These are phyloP conservation scores for Heliamphora exappendiculata DNA, from an alignment of 148 eudicot genomes.

Conservation along the genomic window DNA sequence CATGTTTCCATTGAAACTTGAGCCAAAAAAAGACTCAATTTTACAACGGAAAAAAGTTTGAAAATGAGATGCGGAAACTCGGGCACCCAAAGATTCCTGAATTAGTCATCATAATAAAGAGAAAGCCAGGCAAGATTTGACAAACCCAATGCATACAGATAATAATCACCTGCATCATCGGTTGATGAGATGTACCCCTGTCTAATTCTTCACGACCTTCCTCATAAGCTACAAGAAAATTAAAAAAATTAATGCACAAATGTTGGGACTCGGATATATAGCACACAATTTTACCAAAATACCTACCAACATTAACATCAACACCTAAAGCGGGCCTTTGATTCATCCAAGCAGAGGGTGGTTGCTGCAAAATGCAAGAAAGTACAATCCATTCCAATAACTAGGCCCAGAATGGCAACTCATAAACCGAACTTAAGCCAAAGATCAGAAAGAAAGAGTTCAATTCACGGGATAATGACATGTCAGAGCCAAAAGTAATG, in stretches of 20 bases:
- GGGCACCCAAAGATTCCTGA: not conserved
- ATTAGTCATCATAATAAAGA: not conserved
- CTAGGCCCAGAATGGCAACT: not conserved
- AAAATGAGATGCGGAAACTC: not conserved
- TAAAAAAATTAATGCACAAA: conserved; percentile 4
- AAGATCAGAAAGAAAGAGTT: not conserved
- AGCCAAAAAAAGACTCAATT: not conserved
- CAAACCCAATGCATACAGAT: conserved; percentile 4
- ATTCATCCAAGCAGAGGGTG: conserved; percentile 78
- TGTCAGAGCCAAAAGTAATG: not conserved
- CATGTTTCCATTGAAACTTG: not conserved
- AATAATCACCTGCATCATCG: conserved; percentile 59
- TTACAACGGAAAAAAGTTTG: not conserved
- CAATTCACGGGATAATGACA: not conserved
- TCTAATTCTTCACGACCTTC: conserved; percentile 75
- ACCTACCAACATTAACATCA: conserved; percentile 91
- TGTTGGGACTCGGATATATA: not conserved
- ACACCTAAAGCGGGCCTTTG: conserved; percentile 61
- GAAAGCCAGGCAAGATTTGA: not conserved
- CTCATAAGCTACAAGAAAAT: conserved; percentile 53
- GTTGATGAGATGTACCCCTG: conserved; percentile 56
- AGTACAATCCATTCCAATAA: conserved; percentile 6
- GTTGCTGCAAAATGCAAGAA: conserved; percentile 50
- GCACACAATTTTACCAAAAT: not conserved
- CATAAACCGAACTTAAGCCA: not conserved